A percentile compares a stretch with the other conserved stretches of the same genome.
phyloP scores from a whole-genome alignment of 257 asterid species.

The Cordia subcordata region DNA sequence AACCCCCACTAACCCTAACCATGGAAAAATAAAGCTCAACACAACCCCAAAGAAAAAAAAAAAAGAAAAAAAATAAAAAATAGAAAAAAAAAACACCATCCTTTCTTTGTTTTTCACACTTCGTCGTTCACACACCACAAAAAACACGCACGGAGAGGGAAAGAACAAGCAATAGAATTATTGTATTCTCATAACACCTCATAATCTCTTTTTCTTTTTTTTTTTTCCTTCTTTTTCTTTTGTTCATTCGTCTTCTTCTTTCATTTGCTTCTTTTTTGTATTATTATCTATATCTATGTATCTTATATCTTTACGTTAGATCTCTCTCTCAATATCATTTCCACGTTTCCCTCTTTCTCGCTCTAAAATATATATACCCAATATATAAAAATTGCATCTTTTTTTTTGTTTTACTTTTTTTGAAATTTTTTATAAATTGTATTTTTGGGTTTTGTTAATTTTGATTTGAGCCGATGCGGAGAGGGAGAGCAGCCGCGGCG shows the following conservation, averaged over 20 bases:
- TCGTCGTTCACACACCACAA: constrained; percentile 1
- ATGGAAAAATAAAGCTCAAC: constrained; percentile 10
- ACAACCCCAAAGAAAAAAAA: neutral
- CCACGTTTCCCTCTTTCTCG: neutral
- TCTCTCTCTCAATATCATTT: constrained; percentile 1
- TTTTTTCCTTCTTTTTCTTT: neutral
- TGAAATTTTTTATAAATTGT: constrained; percentile 4
- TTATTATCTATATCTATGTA: neutral
- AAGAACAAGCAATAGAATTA: neutral
- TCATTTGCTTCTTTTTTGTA: neutral
- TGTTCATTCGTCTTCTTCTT: neutral
- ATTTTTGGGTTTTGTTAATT: neutral
- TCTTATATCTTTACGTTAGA: neutral
- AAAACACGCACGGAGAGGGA: neutral
- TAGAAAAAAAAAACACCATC: constrained; percentile 12
- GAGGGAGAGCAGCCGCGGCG: constrained; percentile 45
- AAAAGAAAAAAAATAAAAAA: neutral
- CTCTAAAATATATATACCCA: neutral
- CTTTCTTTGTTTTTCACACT: neutral
- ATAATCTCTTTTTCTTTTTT: neutral
- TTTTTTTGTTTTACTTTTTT: neutral
- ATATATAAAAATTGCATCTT: neutral
- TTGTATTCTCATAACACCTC: neutral
- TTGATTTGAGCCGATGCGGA: constrained; percentile 37
- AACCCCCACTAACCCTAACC: neutral